A percentile compares a stretch with the other conserved stretches of the same genome.
Conservation (phyloP, 805 yeast genomes). For the Candida insectorum region DNA sequence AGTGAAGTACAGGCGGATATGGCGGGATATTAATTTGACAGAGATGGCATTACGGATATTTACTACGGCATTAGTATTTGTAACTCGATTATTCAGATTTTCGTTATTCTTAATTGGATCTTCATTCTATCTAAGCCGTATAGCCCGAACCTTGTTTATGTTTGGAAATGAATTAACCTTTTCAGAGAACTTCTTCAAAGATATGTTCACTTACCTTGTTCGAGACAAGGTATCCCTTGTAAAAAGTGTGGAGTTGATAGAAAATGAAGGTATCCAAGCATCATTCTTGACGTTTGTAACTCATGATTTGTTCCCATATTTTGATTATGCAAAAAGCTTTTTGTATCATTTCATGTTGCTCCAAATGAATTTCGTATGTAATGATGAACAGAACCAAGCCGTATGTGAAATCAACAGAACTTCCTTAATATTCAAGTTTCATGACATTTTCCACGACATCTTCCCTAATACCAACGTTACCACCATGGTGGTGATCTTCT, state of each 20-base stretch:
- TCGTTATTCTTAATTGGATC: conserved; percentile 15
- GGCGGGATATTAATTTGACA: conserved; percentile 12
- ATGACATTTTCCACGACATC: conserved; percentile 11
- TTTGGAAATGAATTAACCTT: conserved; percentile 27
- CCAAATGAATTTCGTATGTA: conserved; percentile 3
- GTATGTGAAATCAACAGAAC: conserved; percentile 7
- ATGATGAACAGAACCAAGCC: not conserved
- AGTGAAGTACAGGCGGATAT: conserved; percentile 15
- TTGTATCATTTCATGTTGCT: conserved; percentile 1
- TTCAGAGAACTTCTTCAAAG: conserved; percentile 24
- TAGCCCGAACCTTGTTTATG: conserved; percentile 17
- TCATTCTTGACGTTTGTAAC: too few species aligned
- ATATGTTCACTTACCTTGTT: conserved; percentile 25
- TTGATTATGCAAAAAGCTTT: not conserved
- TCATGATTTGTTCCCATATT: not conserved
- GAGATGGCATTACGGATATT: conserved; percentile 3
- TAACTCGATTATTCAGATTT: conserved; percentile 13
- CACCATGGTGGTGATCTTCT: conserved; percentile 10
- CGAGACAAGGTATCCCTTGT: conserved; percentile 7
- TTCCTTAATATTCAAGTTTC: conserved; percentile 17
- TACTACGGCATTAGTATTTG: conserved; percentile 3
- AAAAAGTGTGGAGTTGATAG: not conserved
- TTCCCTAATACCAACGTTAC: not conserved
- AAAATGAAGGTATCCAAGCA: conserved; percentile 1
- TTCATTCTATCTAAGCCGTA: conserved; percentile 16